Evolutionary conservation across 2,329 filamentous ascomycete species (phyloP).

Genomic region (Pseudofabraea citricarpa): DNA sequence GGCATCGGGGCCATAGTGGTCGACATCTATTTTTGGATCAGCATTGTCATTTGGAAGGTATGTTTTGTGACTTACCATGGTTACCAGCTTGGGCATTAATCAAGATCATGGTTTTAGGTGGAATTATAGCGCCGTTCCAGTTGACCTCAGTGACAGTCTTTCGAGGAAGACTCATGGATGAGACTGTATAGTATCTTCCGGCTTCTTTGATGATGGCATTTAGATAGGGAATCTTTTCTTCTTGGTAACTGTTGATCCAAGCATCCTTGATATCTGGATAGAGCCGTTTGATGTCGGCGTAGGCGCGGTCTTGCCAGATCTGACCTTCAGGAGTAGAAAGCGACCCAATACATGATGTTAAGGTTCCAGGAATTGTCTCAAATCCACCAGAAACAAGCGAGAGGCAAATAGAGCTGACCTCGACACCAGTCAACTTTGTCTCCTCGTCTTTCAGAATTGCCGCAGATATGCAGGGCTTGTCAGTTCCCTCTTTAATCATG

Average conservation of each 20-base stretch:
- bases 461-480: conserved; percentile 49
- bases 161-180: conserved; percentile 45
- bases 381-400: conserved; percentile 49
- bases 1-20: conserved; percentile 43
- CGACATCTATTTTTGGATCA: conserved; percentile 31
- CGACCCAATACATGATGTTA: conserved; percentile 47
- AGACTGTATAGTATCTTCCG: conserved; percentile 47
- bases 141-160: conserved; percentile 45
- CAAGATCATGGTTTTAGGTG: conserved; percentile 47
- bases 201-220: conserved; percentile 47
- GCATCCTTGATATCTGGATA: conserved; percentile 41
- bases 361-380: conserved; percentile 47
- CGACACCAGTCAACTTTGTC: conserved; percentile 45
- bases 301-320: conserved; percentile 45
- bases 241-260: conserved; percentile 38
- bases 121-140: conserved; percentile 47
- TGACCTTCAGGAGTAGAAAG: conserved; percentile 43
- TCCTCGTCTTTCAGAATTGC: conserved; percentile 50
- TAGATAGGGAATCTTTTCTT: conserved; percentile 43
- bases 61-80: conserved; percentile 35
- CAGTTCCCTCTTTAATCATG: conserved; percentile 45
- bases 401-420: conserved; percentile 48
- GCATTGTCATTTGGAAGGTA: neutral
- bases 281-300: conserved; percentile 43
- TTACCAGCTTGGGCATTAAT: conserved; percentile 52